A percentile compares a stretch with the other conserved stretches of the same genome.
These are phyloP conservation scores for Colletotrichum navitas DNA, from an alignment of 2,329 filamentous ascomycete genomes.

Conservation along the genomic window DNA sequence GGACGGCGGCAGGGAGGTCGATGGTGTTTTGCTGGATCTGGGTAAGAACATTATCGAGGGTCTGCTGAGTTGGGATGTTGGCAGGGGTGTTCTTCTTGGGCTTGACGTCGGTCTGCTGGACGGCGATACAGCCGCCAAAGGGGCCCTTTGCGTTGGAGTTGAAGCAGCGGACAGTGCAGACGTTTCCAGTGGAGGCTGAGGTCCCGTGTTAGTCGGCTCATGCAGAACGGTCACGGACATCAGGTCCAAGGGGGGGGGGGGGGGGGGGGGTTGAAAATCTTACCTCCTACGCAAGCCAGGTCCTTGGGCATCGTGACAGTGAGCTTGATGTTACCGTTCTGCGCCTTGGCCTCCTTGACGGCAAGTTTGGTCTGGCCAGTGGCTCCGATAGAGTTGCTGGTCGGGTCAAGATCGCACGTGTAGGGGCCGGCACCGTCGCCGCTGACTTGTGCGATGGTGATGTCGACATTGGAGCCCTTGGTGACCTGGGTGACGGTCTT, in stretches of 20 bases:
- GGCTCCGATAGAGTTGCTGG: conserved; percentile 58
- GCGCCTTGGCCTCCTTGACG: conserved; percentile 68
- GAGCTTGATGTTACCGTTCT: conserved; percentile 68
- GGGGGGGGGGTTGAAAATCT: background rate
- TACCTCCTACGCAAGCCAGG: conserved; percentile 64
- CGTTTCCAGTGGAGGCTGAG: conserved; percentile 65
- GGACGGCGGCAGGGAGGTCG: conserved; percentile 59
- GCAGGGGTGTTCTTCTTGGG: conserved; percentile 58
- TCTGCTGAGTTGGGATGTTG: conserved; percentile 61
- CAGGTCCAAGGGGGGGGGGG: background rate
- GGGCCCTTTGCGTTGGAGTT: conserved; percentile 69
- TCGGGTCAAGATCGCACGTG: conserved; percentile 65
- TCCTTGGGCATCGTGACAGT: conserved; percentile 65
- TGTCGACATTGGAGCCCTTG: conserved; percentile 57
- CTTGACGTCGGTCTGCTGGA: conserved; percentile 65
- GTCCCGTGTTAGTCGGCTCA: conserved; percentile 16
- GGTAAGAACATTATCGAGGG: conserved; percentile 57
- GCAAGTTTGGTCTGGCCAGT: conserved; percentile 60
- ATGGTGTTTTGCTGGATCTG: conserved; percentile 65
- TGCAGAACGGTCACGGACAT: background rate
- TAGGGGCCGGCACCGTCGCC: conserved; percentile 68
- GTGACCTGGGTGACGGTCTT: conserved; percentile 63
- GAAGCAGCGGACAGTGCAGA: conserved; percentile 71
- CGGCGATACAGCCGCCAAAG: conserved; percentile 69
- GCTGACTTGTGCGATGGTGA: conserved; percentile 67